Percentiles rank a stretch among this genome's conserved stretches.
Evolutionary conservation across 805 yeast species (phyloP).

Genomic region (Candida sphagnicola): DNA sequence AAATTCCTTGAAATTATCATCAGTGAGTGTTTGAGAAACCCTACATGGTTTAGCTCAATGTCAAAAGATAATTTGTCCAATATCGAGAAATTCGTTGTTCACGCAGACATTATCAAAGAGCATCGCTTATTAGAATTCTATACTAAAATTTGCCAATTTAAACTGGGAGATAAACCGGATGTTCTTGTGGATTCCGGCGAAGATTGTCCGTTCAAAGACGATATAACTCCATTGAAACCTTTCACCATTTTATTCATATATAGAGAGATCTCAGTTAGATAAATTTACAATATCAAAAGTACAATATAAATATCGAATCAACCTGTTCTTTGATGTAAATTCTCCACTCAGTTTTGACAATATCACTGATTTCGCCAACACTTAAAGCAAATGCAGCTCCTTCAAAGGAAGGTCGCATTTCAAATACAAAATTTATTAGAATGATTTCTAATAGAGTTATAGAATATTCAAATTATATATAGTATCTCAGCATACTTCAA

Average conservation of each 20-base stretch:
- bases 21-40: constrained; percentile 11
- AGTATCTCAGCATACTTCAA: too few species aligned
- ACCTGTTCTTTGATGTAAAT: constrained; percentile 85
- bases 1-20: constrained; percentile 20
- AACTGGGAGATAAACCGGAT: constrained; percentile 17
- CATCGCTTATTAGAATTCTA: constrained; percentile 49
- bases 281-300: too few species aligned
- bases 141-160: constrained; percentile 35
- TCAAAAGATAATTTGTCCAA: background rate
- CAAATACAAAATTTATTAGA: too few species aligned
- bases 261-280: constrained; percentile 13
- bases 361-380: constrained; percentile 77
- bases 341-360: constrained; percentile 88
- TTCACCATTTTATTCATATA: constrained; percentile 39
- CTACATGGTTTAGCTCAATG: constrained; percentile 5
- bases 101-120: constrained; percentile 44
- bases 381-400: constrained; percentile 77
- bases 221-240: constrained; percentile 32
- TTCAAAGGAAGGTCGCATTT: constrained; percentile 95
- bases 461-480: too few species aligned
- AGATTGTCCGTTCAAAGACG: constrained; percentile 29
- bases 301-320: too few species aligned
- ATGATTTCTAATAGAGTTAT: too few species aligned
- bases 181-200: constrained; percentile 4
- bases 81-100: constrained; percentile 17